phyloP scores from a whole-genome alignment of 805 yeast genomes.

The Ogataea naganishii region DNA sequence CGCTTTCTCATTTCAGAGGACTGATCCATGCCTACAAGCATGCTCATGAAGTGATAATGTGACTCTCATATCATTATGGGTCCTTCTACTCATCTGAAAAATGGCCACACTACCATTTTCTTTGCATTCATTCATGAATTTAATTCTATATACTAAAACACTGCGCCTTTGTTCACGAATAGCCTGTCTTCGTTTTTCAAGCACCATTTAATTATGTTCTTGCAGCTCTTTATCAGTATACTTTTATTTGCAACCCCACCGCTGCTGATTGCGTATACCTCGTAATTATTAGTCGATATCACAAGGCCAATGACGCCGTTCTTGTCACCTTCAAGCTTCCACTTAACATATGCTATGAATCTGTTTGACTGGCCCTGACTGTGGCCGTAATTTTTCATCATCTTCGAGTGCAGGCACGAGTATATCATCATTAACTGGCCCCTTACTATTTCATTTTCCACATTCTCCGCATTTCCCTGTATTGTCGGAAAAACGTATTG shows the following conservation, averaged over 20 bases:
- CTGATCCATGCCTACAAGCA: constrained; percentile 46
- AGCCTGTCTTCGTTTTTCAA: constrained; percentile 58
- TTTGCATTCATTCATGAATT: not conserved
- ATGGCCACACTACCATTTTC: not conserved
- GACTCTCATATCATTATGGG: not conserved
- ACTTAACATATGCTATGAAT: constrained; percentile 16
- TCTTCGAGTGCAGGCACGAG: constrained; percentile 17
- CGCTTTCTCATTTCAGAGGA: constrained; percentile 63
- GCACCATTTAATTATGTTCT: constrained; percentile 69
- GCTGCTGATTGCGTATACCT: constrained; percentile 47
- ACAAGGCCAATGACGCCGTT: constrained; percentile 18
- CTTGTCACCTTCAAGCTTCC: constrained; percentile 13
- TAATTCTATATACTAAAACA: constrained; percentile 28
- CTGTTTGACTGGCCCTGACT: constrained; percentile 9
- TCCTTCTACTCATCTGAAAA: not conserved
- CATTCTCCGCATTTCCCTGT: constrained; percentile 11
- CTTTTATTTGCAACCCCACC: constrained; percentile 51
- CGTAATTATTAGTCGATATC: constrained; percentile 35
- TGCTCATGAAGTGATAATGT: constrained; percentile 26
- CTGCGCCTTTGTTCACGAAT: constrained; percentile 69
- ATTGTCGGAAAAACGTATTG: constrained; percentile 40
- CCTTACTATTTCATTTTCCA: constrained; percentile 8
- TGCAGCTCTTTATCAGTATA: constrained; percentile 51
- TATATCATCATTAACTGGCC: constrained; percentile 21
- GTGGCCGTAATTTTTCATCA: constrained; percentile 6